Conservation (phyloP, 176 grass and related monocot species). For the Hordeum vulgare region MorexV3_pseudomolecules_assembly NC_058521.1:30845376-30845875, state of each 20-base stretch:
- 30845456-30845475: slow-evolving; percentile 79
- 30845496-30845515: slow-evolving; percentile 91
- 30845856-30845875: not conserved
- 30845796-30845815: not conserved
- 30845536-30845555: slow-evolving; percentile 59
- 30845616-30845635: slow-evolving; percentile 89
- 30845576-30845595: not conserved
- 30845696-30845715: slow-evolving; percentile 30
- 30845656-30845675: slow-evolving; percentile 93
- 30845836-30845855: not conserved
- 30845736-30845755: not conserved
- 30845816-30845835: not conserved
- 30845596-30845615: slow-evolving; percentile 5
- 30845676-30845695: slow-evolving; percentile 99
- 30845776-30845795: not conserved
- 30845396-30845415: slow-evolving; percentile 18
- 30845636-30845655: slow-evolving; percentile 99
- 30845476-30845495: slow-evolving; percentile 92
- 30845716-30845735: not conserved
- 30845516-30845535: slow-evolving; percentile 96
- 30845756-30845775: not conserved
- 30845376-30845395: not conserved
- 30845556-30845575: not conserved
- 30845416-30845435: slow-evolving; percentile 42
- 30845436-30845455: slow-evolving; percentile 55